Evolutionary conservation across 1,284 basidiomycete species (phyloP), one percentile per base, ranked within the genome.

Genomic region (Cutaneotrichosporon cutaneum): DNA sequence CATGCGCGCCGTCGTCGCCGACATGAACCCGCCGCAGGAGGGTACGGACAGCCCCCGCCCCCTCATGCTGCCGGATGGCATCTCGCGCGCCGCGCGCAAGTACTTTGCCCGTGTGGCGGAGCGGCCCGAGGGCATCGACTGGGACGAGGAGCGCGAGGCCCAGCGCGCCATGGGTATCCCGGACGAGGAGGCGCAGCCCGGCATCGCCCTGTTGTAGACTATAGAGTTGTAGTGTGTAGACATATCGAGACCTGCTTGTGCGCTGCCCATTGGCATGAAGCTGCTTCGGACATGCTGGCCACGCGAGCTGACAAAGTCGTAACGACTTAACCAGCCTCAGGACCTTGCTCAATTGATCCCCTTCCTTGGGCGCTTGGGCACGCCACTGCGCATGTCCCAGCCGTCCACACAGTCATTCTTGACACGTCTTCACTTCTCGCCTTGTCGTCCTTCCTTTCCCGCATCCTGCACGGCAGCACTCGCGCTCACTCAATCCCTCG

Each of bases 81-180:
- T 78, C 36, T 66, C 66, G 22, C 59, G 51, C 2, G 30, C 35
- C 2, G 75, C 72, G n/a, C 64, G 65, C 39, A 56, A 57, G 42
- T 78, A 78, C 58, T 78, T 75, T 55, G 53, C 62, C 4, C 57
- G 75, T 16, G 72, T 77, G 4, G 61, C 72, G 30, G 61, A 56
- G 9, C 56, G 69, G 4, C 67, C 71, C 1, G 75, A 77, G 60
- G 68, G 71, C 30, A 77, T 78, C 30, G 77, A 78, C 65, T 78
- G 77, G 77, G 77, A 78, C 42, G 77, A 77, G 62, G 77, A 77
- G 68, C 58, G 76, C 30, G 76, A 73, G 44, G 73, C 74, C 16
- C 73, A 76, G 68, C 58, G 71, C 52, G 73, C 71, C 5, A 66
- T 76, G 67, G 73, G 72, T n/a, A 58, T 72, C 21, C 68, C 62